These are phyloP conservation scores for Rhodamnia argentea DNA, from an alignment of 345 rosid species.

Conservation along the genomic window DNA sequence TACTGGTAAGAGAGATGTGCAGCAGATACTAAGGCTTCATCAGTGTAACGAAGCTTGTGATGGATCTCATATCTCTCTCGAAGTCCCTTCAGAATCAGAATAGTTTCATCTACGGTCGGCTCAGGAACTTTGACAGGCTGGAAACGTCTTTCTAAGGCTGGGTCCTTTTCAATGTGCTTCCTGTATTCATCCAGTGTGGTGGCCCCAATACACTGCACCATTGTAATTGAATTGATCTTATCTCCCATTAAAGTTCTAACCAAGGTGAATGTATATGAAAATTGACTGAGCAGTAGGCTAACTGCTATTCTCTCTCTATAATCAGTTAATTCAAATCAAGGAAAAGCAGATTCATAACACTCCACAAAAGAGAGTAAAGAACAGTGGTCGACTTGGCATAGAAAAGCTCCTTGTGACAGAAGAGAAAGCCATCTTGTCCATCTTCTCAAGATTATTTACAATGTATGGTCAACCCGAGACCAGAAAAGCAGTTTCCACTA, in stretches of 20 bases:
- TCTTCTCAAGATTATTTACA: background rate
- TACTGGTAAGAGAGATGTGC: conserved; percentile 94
- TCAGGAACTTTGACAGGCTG: conserved; percentile 99
- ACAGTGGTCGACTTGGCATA: background rate
- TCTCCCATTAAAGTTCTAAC: background rate
- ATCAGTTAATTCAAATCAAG: background rate
- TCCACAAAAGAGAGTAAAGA: background rate
- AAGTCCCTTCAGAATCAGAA: conserved; percentile 84
- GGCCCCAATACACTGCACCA: conserved; percentile 93
- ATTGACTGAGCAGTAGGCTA: background rate
- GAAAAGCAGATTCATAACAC: background rate
- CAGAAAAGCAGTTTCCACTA: background rate
- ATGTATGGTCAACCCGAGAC: background rate
- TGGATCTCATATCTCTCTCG: conserved; percentile 97
- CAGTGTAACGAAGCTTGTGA: conserved; percentile 96
- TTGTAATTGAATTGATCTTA: background rate
- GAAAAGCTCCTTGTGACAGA: background rate
- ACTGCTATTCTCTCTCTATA: background rate
- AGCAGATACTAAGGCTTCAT: conserved; percentile 81
- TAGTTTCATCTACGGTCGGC: conserved; percentile 89
- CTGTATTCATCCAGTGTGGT: conserved; percentile 95
- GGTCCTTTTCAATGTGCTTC: conserved; percentile 98
- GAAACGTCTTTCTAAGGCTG: conserved; percentile 95
- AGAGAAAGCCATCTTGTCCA: background rate
- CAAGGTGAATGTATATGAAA: background rate